Evolutionary conservation across 148 eudicot genomes (phyloP), one percentile per base, ranked within the genome.

Genomic region (Rhododendron henanense): DNA sequence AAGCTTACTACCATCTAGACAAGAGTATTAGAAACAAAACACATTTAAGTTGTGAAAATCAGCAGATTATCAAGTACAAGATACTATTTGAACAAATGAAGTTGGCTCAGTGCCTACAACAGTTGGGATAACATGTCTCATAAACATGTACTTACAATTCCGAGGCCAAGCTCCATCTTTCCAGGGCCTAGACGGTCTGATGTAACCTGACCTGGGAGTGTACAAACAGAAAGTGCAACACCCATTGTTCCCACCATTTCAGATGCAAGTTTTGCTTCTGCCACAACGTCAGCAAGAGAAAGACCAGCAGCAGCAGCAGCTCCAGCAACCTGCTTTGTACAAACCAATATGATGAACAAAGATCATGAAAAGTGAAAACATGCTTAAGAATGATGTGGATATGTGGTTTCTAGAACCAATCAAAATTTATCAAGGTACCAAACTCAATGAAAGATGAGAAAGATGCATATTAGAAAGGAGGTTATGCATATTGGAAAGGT

Each of bases 141-240:
- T 15, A 33, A 61, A 73, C 77, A 53, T 71, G 45, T 83, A 83
- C 99, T 93, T 91, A 97, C 98, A 87, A 97, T 95, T 90, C 99
- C 99, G 82, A 97, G 96, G 85, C 99, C 99, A 90, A 97, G 95
- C 90, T 97, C 99, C 98, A 97, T 95, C 91, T 94, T 97, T 85
- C 98, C 99, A 77, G 98, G 95, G 83, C 99, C 99, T 88, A 97
- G 85, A 87, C 99, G 99, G 81, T 97, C 98, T 85, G 99, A 86
- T 61, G 94, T 89, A 25, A 91, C 93, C 88, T 93, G 96, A 86
- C 99, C 99, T 80, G 99, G 99, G 83, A 93, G 90, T 67, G 98
- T 95, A 93, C 99, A 95, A 85, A 95, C 95, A 83, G 99, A 97
- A 80, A 97, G 89, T 85, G 99, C 98, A 92, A 95, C 98, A 83